phyloP scores from a whole-genome alignment of 75 land plant genomes.

The Ceratopteris richardii region DNA sequence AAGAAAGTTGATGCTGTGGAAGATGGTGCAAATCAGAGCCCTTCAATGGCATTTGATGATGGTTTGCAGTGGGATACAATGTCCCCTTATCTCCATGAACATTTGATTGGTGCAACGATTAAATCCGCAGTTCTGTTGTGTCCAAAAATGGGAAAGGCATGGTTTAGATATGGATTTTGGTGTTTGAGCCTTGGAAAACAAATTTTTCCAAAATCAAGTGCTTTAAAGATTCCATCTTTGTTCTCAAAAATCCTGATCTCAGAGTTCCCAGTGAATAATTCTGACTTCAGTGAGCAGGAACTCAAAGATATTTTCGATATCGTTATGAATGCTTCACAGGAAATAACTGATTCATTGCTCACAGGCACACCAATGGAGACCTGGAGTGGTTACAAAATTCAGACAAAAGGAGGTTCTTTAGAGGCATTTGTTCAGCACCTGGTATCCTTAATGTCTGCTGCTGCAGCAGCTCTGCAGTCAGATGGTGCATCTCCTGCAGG shows the following conservation, averaged over 20 bases:
- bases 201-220: slow-evolving; percentile 19
- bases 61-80: neutral
- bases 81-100: slow-evolving; percentile 22
- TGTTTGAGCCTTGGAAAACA: slow-evolving; percentile 61
- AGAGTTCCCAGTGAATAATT: slow-evolving; percentile 36
- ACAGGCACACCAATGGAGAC: neutral
- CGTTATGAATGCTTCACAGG: slow-evolving; percentile 20
- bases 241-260: slow-evolving; percentile 40
- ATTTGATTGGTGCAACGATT: slow-evolving; percentile 50
- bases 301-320: slow-evolving; percentile 27
- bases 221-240: slow-evolving; percentile 22
- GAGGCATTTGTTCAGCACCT: slow-evolving; percentile 45
- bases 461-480: slow-evolving; percentile 54
- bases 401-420: slow-evolving; percentile 6
- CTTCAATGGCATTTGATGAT: neutral
- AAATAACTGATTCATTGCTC: neutral
- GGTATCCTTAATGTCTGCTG: slow-evolving; percentile 41
- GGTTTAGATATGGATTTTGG: slow-evolving; percentile 97
- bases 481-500: slow-evolving; percentile 54
- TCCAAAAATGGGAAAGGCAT: slow-evolving; percentile 76
- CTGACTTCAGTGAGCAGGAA: slow-evolving; percentile 56
- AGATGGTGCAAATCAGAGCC: slow-evolving; percentile 5
- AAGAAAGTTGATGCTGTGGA: slow-evolving; percentile 27
- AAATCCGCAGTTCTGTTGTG: slow-evolving; percentile 60
- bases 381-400: slow-evolving; percentile 6